Evolutionary conservation across 2,329 filamentous ascomycete genomes (phyloP), one percentile per base, ranked within the genome.

Genomic region (Talaromyces atroroseus): DNA sequence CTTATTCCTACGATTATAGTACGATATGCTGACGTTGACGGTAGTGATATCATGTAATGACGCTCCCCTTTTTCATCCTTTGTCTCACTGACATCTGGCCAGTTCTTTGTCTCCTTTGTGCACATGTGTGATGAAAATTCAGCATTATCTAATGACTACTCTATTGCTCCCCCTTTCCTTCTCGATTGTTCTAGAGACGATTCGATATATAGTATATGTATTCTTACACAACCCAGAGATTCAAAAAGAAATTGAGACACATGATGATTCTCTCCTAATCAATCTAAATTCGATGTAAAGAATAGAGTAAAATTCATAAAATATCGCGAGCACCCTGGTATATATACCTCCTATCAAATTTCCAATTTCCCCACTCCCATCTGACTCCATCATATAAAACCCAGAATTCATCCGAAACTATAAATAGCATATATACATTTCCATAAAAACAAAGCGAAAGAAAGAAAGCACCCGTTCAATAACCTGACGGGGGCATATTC

Each of bases 21-120:
- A n/a, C n/a, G 3, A 29, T 18, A 34, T 54, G 16, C 26, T 54
- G 11, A 48, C 29, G 23, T 44, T 11, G 42, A 16, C 10, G 21
- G 18, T 40, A 54, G 50, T 58, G 56, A 58, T 49, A 54, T 34
- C 49, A 49, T 44, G 36, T 48, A 48, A 40, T 56, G 26, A 42
- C n/a, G 42, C 44, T 38, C 49, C n/a, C n/a, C 21, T 40, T 16
- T 42, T 14, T 21, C 16, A 8, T 23, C 29, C 18, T 47, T 29
- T 24, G n/a, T n/a, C n/a, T n/a, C n/a, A n/a, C n/a, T n/a, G n/a
- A 48, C 24, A 26, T 48, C 11, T 20, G 23, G 21, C 7, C 26
- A 36, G 18, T 50, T 36, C 32, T 18, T 46, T 16, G 32, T 36
- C 32, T 16, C 26, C 34, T 21, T 42, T 21, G n/a, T 42, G 8